These are phyloP conservation scores for Vaucheria bursata DNA, from an alignment of 352 stramenopile genomes.

Conservation along the genomic window DNA sequence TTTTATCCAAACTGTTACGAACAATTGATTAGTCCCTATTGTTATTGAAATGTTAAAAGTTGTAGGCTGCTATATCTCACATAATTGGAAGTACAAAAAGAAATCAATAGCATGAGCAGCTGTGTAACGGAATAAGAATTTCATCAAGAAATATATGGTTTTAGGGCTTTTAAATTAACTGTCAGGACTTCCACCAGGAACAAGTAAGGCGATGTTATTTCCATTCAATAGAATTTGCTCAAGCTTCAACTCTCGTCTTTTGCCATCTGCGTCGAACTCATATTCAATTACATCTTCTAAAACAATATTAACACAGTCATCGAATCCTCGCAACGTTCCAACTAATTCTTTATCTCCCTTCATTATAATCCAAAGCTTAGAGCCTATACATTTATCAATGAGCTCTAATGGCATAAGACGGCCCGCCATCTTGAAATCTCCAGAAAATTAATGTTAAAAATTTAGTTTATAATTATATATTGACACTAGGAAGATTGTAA, in stretches of 20 bases:
- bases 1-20: no score
- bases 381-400: slow-evolving; percentile 98
- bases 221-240: slow-evolving; percentile 90
- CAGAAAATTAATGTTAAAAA: no score
- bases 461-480: no score
- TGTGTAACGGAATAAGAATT: neutral
- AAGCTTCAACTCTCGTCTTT: slow-evolving; percentile 39
- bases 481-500: no score
- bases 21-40: no score
- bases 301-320: slow-evolving; percentile 87
- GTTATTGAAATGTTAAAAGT: no score
- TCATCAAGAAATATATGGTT: neutral
- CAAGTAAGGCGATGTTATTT: slow-evolving; percentile 49
- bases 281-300: slow-evolving; percentile 88
- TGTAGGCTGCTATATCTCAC: no score
- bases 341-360: slow-evolving; percentile 86
- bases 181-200: slow-evolving; percentile 44
- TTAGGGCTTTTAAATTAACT: slow-evolving; percentile 15
- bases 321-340: slow-evolving; percentile 83
- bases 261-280: slow-evolving; percentile 56
- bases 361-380: slow-evolving; percentile 97
- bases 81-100: no score
- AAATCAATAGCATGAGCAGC: no score
- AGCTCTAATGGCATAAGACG: slow-evolving; percentile 78
- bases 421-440: slow-evolving; percentile 55